Evolutionary conservation across 371 early-diverging fungal genomes (phyloP), one percentile per base, ranked within the genome.

Genomic region (Circinella minor): DNA sequence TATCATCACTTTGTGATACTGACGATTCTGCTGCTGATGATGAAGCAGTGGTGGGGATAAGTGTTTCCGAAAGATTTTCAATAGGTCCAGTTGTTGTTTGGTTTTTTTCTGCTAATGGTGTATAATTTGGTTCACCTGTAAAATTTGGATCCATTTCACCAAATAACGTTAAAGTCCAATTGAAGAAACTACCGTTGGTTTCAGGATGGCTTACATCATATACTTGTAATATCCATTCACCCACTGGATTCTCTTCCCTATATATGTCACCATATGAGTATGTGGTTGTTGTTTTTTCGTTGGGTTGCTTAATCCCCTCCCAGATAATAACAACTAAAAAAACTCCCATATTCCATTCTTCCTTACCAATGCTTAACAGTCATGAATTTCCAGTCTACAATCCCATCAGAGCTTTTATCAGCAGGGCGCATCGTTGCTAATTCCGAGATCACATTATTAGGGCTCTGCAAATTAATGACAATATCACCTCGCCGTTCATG

Each of bases 351-450:
- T 27, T 27, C 27, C 27, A 0, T 27, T 27, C 27, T 27, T 27
- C 27, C 10, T 71, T 81, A 93, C 99, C 99, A 99, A 71, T 98
- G 98, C 81, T 93, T 95, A 43, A 98, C 96, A 48, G 88, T 89
- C 95, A 96, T 96, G 65, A 98, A 93, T n/a, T 94, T 96, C 98
- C 98, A 98, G 71, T 92, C 86, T 17, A 51, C n/a, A 51, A 95
- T 93, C 9, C 99, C 99, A n/a, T 74, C 76, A 6, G 70, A 67
- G 76, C 86, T 85, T 20, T 63, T 72, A 74, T 99, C 99, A 36
- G 68, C 69, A 11, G 74, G 83, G 14, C 99, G 79, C 39, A 82
- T 70, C 0, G 90, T 86, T 0, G 90, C 93, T 59, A 98, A 76
- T 57, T 89, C 74, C 15, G 93, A 92, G 36, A 81, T 81, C 15